A percentile compares a stretch with the other conserved stretches of the same genome.
Conservation (phyloP, 225 moss, liverwort and hornwort species). For the Sphagnum tenellum region DNA sequence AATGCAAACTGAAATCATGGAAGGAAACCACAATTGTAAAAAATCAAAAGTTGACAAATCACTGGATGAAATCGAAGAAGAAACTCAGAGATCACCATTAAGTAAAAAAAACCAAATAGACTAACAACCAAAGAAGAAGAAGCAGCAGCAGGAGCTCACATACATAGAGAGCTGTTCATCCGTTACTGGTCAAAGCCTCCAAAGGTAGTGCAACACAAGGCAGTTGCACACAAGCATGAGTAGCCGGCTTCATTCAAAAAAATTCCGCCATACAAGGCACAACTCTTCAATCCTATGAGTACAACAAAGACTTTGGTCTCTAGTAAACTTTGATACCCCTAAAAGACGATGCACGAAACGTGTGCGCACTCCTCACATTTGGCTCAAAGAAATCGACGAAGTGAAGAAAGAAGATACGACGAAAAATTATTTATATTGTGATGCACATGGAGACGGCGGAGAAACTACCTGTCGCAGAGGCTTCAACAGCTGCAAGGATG, state of each 20-base stretch:
- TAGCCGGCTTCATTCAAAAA: no score
- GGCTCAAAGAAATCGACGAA: background rate
- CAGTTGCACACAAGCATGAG: background rate
- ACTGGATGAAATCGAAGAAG: background rate
- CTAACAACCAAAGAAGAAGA: background rate
- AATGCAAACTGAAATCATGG: background rate
- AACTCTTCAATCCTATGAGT: no score
- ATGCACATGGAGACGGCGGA: background rate
- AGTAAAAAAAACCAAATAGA: no score
- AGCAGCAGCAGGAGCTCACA: slow-evolving; percentile 2
- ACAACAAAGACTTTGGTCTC: no score
- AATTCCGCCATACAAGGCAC: no score
- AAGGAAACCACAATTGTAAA: background rate
- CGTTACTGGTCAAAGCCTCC: slow-evolving; percentile 17
- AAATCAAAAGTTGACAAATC: no score
- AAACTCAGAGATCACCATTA: background rate
- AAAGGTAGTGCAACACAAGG: background rate
- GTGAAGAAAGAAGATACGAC: background rate
- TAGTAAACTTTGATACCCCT: no score
- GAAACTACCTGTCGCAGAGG: slow-evolving; percentile 10
- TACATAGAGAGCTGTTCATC: slow-evolving; percentile 35
- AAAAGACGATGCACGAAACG: no score
- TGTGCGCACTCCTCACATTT: no score
- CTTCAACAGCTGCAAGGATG: slow-evolving; percentile 18
- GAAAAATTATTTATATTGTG: background rate